These are phyloP conservation scores for Escovopsis sp. DNA, from an alignment of 2,329 filamentous ascomycete genomes.

Conservation along the genomic window DNA sequence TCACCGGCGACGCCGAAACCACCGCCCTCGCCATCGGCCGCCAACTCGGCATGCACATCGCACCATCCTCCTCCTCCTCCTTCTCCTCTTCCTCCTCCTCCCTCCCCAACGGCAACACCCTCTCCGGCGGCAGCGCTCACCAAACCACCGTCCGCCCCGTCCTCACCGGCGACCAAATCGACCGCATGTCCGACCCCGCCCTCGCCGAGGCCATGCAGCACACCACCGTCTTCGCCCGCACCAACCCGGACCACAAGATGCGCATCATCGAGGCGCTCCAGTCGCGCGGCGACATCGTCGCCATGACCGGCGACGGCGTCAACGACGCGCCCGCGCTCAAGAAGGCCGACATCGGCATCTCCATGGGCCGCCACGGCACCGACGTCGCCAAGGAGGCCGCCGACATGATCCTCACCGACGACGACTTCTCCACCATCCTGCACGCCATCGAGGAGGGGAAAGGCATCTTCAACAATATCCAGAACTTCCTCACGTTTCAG, in stretches of 20 bases:
- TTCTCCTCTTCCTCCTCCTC: no score
- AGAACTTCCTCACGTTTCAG: constrained; percentile 98
- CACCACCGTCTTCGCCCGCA: constrained; percentile 89
- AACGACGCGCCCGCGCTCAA: constrained; percentile 96
- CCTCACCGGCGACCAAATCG: constrained; percentile 80
- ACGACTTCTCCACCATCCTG: constrained; percentile 83
- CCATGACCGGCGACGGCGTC: constrained; percentile 97
- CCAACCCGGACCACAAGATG: constrained; percentile 93
- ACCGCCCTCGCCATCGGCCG: constrained; percentile 88
- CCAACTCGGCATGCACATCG: constrained; percentile 86
- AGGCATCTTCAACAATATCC: constrained; percentile 98
- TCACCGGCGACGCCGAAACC: constrained; percentile 89
- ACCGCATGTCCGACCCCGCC: constrained; percentile 74
- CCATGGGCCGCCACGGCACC: constrained; percentile 88
- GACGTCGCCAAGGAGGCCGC: constrained; percentile 93
- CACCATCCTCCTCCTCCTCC: no score
- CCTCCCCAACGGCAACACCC: constrained; percentile 32
- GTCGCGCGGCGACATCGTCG: constrained; percentile 85
- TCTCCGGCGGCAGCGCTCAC: no score
- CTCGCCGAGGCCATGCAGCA: constrained; percentile 72
- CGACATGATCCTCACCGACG: constrained; percentile 85
- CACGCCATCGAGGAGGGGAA: constrained; percentile 97
- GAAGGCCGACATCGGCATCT: constrained; percentile 93
- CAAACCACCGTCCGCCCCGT: constrained; percentile 54
- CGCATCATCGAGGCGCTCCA: constrained; percentile 91